Evolutionary conservation across 352 stramenopile species (phyloP), one percentile per base, ranked within the genome.

Genomic region (Chrysophaeum taylorii): DNA sequence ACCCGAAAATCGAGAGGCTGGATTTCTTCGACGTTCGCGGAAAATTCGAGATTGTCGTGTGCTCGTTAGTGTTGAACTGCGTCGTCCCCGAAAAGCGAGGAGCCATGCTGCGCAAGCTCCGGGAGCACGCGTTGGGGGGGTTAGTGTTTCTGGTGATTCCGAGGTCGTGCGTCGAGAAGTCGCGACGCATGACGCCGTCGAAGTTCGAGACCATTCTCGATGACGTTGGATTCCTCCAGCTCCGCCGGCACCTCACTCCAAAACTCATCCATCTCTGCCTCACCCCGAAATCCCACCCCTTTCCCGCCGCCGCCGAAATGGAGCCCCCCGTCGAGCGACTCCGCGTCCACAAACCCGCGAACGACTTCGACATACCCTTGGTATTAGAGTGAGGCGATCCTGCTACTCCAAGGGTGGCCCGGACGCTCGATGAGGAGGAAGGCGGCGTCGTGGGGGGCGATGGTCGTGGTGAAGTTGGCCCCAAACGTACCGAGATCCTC

Each of bases 31-130:
- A 81, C 23, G 78, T 95, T 21, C 25, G 53, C n/a, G 16, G 66
- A 60, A 68, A 84, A 60, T 96, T 92, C 76, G 86, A 95, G 63
- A 86, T 94, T 1, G 73, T 96, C 45, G 91, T 96, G 25, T 96
- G 91, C 67, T 94, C 89, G 23, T 96, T 97, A 86, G 87, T 96
- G 27, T 83, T 98, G 42, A 98, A 97, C 75, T 98, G 90, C 74
- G 88, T 98, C n/a, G 93, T 88, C 62, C 75, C 91, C 0, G 73
- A 81, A 15, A 85, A 87, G 68, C 84, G 92, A 25, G 90, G 85
- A 15, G 71, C 75, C 66, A 90, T 91, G 84, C 84, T 97, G 4
- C 50, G 16, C 5, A 36, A 23, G 16, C 27, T 71, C 15, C 18
- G 14, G 45, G 35, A 9, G 35, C 50, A 63, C 64, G 64, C 14